phyloP scores from a whole-genome alignment of 169 alveolate genomes.

The Plasmodium gonderi region DNA sequence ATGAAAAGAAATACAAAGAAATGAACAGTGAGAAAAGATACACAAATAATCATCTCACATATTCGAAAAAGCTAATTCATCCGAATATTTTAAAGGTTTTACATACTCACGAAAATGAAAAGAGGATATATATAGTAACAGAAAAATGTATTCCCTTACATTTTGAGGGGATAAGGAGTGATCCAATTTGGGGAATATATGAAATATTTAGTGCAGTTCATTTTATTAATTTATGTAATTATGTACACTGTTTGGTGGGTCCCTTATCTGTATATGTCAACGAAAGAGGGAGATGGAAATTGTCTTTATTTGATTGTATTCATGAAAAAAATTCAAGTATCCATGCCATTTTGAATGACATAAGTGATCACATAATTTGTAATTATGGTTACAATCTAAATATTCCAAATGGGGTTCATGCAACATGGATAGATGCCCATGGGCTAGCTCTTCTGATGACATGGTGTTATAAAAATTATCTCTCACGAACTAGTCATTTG shows the following conservation, averaged over 20 bases:
- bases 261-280: conserved; percentile 78
- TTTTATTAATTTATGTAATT: conserved; percentile 78
- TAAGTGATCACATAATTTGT: conserved; percentile 35
- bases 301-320: conserved; percentile 77
- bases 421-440: conserved; percentile 17
- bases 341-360: background rate
- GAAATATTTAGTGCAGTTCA: conserved; percentile 78
- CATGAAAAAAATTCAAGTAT: conserved; percentile 75
- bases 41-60: conserved; percentile 74
- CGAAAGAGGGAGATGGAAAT: conserved; percentile 75
- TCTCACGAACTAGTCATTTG: background rate
- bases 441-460: conserved; percentile 35
- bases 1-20: conserved; percentile 54
- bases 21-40: conserved; percentile 54
- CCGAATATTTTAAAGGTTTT: conserved; percentile 81
- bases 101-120: conserved; percentile 77
- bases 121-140: conserved; percentile 80
- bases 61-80: conserved; percentile 77
- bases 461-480: conserved; percentile 51
- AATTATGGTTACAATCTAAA: conserved; percentile 9
- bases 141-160: conserved; percentile 82
- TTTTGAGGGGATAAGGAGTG: conserved; percentile 53
- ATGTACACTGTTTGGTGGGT: conserved; percentile 76
- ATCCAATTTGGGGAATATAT: conserved; percentile 14
- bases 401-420: conserved; percentile 8